phyloP scores from a whole-genome alignment of 2,329 filamentous ascomycete species.

The Aspergillus neoniger region DNA sequence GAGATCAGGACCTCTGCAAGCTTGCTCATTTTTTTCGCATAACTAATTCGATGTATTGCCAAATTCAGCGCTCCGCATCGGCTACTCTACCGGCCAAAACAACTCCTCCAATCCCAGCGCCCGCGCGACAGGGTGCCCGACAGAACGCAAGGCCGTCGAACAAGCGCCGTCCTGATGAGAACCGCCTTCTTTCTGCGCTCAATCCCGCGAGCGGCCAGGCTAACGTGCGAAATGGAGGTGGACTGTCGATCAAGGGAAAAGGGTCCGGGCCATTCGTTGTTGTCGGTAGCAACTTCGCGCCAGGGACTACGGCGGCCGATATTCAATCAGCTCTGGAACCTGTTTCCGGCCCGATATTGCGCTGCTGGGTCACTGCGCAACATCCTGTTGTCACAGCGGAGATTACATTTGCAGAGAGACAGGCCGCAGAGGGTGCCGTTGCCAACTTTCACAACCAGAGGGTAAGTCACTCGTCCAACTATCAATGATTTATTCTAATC shows the following conservation, averaged over 20 bases:
- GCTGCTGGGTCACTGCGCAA: conserved; percentile 56
- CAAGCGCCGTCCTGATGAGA: conserved; percentile 38
- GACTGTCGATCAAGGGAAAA: conserved; percentile 59
- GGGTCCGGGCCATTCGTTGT: conserved; percentile 58
- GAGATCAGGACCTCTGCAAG: neutral
- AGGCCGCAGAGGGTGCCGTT: conserved; percentile 60
- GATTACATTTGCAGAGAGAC: conserved; percentile 58
- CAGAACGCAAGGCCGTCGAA: conserved; percentile 30
- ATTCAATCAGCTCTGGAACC: conserved; percentile 62
- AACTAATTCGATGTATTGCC: conserved; percentile 8
- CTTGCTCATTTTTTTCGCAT: neutral
- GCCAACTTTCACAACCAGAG: conserved; percentile 64
- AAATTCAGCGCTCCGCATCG: conserved; percentile 43
- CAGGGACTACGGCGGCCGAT: conserved; percentile 66
- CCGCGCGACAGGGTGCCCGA: conserved; percentile 20
- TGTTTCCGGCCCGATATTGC: conserved; percentile 54
- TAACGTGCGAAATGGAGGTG: conserved; percentile 32
- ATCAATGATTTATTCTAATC: conserved; percentile 19
- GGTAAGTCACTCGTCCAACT: conserved; percentile 39
- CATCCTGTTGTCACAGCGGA: conserved; percentile 62
- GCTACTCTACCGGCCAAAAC: conserved; percentile 41
- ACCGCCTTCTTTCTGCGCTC: conserved; percentile 35
- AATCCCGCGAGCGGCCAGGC: conserved; percentile 33
- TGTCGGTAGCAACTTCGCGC: conserved; percentile 64
- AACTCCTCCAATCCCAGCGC: conserved; percentile 38